Base-by-base conservation (phyloP, 768 basidiomycete genomes). In the Pisolithus orientalis region DNA sequence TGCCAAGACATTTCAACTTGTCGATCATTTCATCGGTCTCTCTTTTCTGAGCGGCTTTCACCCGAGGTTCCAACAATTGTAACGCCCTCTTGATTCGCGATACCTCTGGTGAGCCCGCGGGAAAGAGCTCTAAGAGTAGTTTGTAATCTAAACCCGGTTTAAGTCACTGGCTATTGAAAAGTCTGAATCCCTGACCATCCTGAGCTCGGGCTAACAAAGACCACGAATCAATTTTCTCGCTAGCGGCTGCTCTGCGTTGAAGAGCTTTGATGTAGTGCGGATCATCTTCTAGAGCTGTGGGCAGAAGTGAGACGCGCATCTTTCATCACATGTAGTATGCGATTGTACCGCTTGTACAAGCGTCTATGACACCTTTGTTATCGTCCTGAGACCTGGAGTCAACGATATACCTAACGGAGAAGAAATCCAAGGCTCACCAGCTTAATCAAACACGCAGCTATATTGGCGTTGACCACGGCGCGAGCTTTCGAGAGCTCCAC, bases 21-120 rank as follows among this genome's bases (percentile, higher is more conserved):
- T 75, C 82, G 62, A 97, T 53, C 90, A 97, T 96, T 70, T 98
- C 95, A 2, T 79, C 78, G 43, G 88, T 94, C 70, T 97, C 94
- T 56, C 72, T 75, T 68, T 92, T 88, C 70, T 93, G 90, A 14
- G 88, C 87, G 13, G 73, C 78, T 61, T 87, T 84, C 37, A 87
- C 68, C 8, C 86, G 81, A 45, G 83, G 82, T 52, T 86, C 84
- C 16, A 98, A 66, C 3, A 63, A 62, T 5, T 66, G 66, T 7
- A 90, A 72, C 11, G 79, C 73, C 37, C 70, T 71, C 42, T 74
- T 72, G 38, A 82, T 72, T 21, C 80, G 76, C 3, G 67, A 59
- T 14, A 65, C 57, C 51, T 85, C 77, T 4, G 80, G 65, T 2
- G 83, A 82, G 2, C 75, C 64, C 3, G 80, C 51, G 0, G 84